phyloP scores from a whole-genome alignment of 2,329 filamentous ascomycete genomes.

The Chrysoporthe cubensis region DNA sequence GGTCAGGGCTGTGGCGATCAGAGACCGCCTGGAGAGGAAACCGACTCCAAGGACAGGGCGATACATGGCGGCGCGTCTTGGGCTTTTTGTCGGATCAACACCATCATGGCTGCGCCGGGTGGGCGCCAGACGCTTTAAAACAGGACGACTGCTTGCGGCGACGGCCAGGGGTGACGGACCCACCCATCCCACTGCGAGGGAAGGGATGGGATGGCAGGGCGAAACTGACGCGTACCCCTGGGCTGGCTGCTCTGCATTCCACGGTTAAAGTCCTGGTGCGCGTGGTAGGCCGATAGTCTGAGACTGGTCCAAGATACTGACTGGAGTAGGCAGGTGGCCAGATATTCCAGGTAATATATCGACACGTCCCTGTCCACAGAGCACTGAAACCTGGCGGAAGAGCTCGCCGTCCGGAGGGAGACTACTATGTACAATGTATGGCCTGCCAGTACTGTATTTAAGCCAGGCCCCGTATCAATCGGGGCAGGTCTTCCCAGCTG shows the following conservation, averaged over 20 bases:
- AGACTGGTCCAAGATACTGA: not conserved
- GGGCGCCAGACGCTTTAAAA: conserved; percentile 3
- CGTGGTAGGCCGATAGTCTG: not conserved
- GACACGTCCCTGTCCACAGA: too few relatives aligned
- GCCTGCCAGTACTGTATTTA: too few relatives aligned
- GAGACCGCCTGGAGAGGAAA: conserved; percentile 1
- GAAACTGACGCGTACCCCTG: conserved; percentile 2
- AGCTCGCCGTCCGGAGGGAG: too few relatives aligned
- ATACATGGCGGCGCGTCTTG: conserved; percentile 8
- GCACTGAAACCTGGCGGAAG: too few relatives aligned
- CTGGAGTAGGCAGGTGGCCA: too few relatives aligned
- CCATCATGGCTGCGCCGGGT: not conserved
- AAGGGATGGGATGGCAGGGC: conserved; percentile 1
- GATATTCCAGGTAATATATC: too few relatives aligned
- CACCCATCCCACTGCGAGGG: not conserved
- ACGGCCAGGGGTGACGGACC: not conserved
- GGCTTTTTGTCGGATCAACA: not conserved
- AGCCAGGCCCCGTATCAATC: too few relatives aligned
- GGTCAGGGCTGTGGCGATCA: conserved; percentile 4
- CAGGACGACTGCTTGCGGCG: not conserved
- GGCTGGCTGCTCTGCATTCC: not conserved
- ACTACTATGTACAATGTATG: too few relatives aligned
- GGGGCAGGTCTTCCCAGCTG: too few relatives aligned
- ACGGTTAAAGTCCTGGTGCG: not conserved
- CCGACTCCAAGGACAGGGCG: conserved; percentile 5